Evolutionary conservation across 768 basidiomycete genomes (phyloP).

Genomic region (Imleria badia): DNA sequence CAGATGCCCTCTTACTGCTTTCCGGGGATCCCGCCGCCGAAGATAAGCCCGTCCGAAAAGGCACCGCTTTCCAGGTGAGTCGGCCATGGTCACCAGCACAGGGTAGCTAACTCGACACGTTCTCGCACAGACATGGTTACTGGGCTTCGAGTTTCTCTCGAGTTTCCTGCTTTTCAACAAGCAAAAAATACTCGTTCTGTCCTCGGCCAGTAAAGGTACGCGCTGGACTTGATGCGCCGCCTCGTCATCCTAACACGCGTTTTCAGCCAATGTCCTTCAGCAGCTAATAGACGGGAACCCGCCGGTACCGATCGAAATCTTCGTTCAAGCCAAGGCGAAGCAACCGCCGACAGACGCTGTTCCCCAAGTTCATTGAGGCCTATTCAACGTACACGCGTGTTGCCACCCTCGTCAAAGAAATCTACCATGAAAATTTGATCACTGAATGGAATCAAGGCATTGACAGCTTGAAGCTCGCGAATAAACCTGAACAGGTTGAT

Average conservation of each 20-base stretch:
- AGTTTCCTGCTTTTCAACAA: conserved; percentile 85
- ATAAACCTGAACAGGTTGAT: conserved; percentile 76
- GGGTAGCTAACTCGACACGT: conserved; percentile 1
- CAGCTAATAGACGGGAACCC: conserved; percentile 65
- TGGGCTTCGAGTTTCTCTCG: conserved; percentile 97
- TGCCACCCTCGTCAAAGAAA: conserved; percentile 80
- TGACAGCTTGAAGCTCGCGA: conserved; percentile 45
- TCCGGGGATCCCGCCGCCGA: conserved; percentile 81
- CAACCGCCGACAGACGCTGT: conserved; percentile 71
- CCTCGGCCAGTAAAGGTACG: conserved; percentile 86
- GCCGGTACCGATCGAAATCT: conserved; percentile 68
- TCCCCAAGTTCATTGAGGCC: conserved; percentile 63
- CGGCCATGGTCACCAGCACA: too few species aligned
- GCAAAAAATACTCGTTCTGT: conserved; percentile 73
- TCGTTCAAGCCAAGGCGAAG: conserved; percentile 77
- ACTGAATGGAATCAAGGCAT: conserved; percentile 80
- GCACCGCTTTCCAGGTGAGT: conserved; percentile 86
- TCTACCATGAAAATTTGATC: conserved; percentile 80
- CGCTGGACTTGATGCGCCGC: neutral
- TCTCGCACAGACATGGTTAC: conserved; percentile 78
- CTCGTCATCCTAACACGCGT: conserved; percentile 13
- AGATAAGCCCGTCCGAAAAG: conserved; percentile 89
- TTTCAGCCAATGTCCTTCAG: conserved; percentile 73
- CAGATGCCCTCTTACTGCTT: conserved; percentile 67
- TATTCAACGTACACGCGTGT: conserved; percentile 65